Base-by-base conservation (phyloP, 495 filamentous ascomycete genomes). In the Neurospora sublineolata region DNA sequence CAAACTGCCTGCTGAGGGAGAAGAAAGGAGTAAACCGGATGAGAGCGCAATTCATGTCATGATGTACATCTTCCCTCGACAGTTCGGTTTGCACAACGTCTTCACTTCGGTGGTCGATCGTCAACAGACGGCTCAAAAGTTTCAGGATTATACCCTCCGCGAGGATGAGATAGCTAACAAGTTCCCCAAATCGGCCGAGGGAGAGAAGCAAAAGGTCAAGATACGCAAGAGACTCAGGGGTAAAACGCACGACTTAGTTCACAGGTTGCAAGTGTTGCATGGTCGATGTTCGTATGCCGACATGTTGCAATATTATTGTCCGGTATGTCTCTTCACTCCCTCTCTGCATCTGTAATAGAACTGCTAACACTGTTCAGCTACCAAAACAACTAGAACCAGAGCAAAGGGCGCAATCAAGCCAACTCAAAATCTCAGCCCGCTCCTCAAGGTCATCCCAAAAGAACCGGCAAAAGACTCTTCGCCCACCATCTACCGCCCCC, bases 61-160 rank as follows among this genome's bases (percentile, higher is more conserved):
- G 87, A 93, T 93, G 81, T 94, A 99, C 79, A 89, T 99, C 2
- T 99, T 99, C 74, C 95, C 95, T 38, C 86, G 91, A 23, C 93
- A 98, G 78, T 97, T 97, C 77, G 88, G 88, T 4, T 82, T 99
- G 14, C 92, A 94, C 74, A 99, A 97, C 81, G 92, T 91, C n/a
- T 97, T 98, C 75, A 92, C 91, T 0, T 89, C 87, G 1, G 78
- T 82, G 12, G 83, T 90, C 16, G 86, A 94, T 75, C 77, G 76
- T 18, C 87, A 80, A 37, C 87, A 93, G 72, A 93, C 88, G 0
- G 82, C 85, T 1, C 89, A 93, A 68, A 84, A 85, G 38, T 89
- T 94, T 75, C 94, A 92, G 74, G 92, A 95, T 77, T 94, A 94
- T 75, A 92, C 90, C 3, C 79, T 92, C 7, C 87, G 94, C 36